Evolutionary conservation across 2,329 filamentous ascomycete genomes (phyloP), one percentile per base, ranked within the genome.

Genomic region (Chaetomiaceae sp.): DNA sequence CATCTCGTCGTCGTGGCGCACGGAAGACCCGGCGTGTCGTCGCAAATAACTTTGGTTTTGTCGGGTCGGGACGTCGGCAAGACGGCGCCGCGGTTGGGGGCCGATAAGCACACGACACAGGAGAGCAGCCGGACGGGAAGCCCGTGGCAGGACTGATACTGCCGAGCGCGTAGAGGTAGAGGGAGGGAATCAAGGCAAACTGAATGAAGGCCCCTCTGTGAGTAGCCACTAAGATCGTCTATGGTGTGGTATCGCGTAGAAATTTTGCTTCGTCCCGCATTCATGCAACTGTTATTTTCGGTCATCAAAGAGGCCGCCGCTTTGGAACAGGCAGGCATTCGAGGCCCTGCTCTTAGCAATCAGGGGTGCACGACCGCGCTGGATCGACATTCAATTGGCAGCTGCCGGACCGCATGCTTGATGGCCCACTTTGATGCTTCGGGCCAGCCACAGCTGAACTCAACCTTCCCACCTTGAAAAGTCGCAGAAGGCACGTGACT

Each of bases 1-100:
- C 80, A 84, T 84, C 48, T 67, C 78, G 68, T 50, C 45, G 45
- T 50, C 15, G 38, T 48, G 20, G 17, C 30, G 37, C 26, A 36
- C 40, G 44, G 47, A 50, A 14, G 41, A 24, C 26, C 26, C 35
- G 35, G 33, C 17, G 42, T n/a, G 47, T 45, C 29, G 47, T 39
- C 22, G 26, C 27, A 18, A 20, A 19, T 30, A 36, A 8, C 22
- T 42, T 17, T 33, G 35, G 34, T 34, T 26, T n/a, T n/a, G n/a
- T n/a, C n/a, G 33, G 27, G 45, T 29, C n/a, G 37, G 11, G 18
- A 24, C 17, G 22, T n/a, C n/a, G n/a, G n/a, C n/a, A n/a, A n/a
- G n/a, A n/a, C n/a, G n/a, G n/a, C n/a, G n/a, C n/a, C n/a, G n/a
- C n/a, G n/a, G n/a, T n/a, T n/a, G n/a, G n/a, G n/a, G n/a, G n/a